Base-by-base conservation (phyloP, 2,329 filamentous ascomycete genomes). In the Elsinoe australis region DNA sequence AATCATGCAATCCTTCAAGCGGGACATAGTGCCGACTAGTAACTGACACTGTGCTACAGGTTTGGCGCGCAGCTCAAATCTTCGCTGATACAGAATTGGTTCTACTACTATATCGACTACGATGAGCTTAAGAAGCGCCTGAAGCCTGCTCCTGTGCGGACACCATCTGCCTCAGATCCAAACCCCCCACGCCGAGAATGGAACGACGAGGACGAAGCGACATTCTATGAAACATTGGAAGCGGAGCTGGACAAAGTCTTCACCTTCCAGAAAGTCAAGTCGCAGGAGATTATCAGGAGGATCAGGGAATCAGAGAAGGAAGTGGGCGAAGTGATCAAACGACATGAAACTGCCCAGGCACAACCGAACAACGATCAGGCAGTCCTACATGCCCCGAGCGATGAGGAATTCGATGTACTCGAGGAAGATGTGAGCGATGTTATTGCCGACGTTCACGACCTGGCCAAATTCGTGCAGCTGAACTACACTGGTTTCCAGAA, bases 401-500 rank as follows among this genome's bases (percentile, higher is more conserved):
- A 96, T 65, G 89, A 95, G 56, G 90, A 96, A 64, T 96, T 95
- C 60, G 79, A 94, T 72, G 71, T 94, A 58, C 76, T 96, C 24
- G 92, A 98, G 71, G 86, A 95, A 64, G 88, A 95, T 60, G 70
- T 98, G 61, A 95, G 88, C 68, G 92, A 98, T 65, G 89, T 98
- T 61, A 98, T 98, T 64, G 92, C 92, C 58, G 90, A 98, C 62
- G 92, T 98, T 17, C 90, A 98, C 67, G 92, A 98, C 61, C 76
- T 98, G 52, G 89, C 92, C 66, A 96, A 96, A 70, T 98, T 95
- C 65, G 94, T 94, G 5, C 90, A 95, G 71, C 72, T 98, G 63
- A 98, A 98, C 70, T 98, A 98, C 64, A 96, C 90, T 0, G 92
- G 92, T 4, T 98, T 98, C 65, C 94, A 95, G 73, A 98, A 98